Evolutionary conservation across 495 filamentous ascomycete genomes (phyloP).

Genomic region (Penicillium chermesinum): DNA sequence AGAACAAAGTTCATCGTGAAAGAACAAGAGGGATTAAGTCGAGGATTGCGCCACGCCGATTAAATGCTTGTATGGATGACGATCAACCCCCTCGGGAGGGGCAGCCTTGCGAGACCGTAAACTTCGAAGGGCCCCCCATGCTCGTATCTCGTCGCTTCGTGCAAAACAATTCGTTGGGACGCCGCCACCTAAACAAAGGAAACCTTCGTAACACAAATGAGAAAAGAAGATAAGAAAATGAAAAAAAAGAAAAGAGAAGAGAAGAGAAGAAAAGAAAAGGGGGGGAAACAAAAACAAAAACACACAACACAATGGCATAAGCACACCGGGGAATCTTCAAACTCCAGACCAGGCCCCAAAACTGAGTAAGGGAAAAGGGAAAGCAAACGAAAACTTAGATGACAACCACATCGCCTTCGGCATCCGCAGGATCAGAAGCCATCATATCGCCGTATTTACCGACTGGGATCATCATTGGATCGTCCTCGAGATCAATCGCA

Average conservation of each 20-base stretch:
- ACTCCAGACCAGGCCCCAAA: constrained; percentile 14
- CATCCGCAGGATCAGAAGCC: constrained; percentile 44
- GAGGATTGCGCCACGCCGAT: constrained; percentile 20
- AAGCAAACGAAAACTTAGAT: constrained; percentile 29
- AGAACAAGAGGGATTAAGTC: constrained; percentile 10
- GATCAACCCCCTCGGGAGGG: constrained; percentile 9
- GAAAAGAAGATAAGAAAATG: constrained; percentile 12
- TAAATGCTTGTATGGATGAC: constrained; percentile 26
- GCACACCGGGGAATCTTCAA: constrained; percentile 15
- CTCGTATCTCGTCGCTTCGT: constrained; percentile 31
- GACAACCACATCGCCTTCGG: constrained; percentile 47
- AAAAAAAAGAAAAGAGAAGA: constrained; percentile 7
- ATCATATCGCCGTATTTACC: constrained; percentile 49
- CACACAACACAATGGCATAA: constrained; percentile 15
- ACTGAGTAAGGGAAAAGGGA: constrained; percentile 3
- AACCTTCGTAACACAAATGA: constrained; percentile 8
- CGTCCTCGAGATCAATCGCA: constrained; percentile 45
- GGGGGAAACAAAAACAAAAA: constrained; percentile 9
- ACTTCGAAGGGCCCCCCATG: constrained; percentile 11
- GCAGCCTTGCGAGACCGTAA: background rate
- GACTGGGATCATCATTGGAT: constrained; percentile 43
- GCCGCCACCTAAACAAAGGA: constrained; percentile 16
- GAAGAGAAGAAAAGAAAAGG: constrained; percentile 16
- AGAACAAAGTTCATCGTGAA: background rate
- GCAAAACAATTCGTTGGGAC: constrained; percentile 20